Evolutionary conservation across 73 alveolate species (phyloP).

Genomic region (Stentor coeruleus): DNA sequence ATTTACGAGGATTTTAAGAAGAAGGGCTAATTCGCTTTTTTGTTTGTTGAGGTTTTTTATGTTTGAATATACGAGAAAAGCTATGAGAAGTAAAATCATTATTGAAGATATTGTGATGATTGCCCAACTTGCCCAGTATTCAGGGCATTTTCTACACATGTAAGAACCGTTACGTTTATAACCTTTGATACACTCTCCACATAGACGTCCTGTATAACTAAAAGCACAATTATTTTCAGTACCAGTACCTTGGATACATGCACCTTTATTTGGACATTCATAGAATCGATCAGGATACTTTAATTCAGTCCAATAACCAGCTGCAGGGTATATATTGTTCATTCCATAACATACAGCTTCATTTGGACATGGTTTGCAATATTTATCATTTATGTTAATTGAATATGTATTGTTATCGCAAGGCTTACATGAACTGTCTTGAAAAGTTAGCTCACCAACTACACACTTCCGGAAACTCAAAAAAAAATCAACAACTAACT

Average conservation of each 20-base stretch:
- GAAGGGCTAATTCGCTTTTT: neutral
- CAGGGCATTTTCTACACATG: conserved; percentile 12
- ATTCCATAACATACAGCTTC: neutral
- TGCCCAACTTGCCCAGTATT: neutral
- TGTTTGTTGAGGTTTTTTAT: neutral
- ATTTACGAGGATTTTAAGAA: neutral
- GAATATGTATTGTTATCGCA: conserved; percentile 19
- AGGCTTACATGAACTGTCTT: neutral
- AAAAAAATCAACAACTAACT: too few species aligned
- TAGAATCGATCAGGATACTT: neutral
- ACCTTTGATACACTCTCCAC: neutral
- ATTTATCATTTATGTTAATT: neutral
- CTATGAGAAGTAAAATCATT: neutral
- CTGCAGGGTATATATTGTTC: neutral
- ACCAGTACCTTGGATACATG: neutral
- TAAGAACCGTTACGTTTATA: neutral
- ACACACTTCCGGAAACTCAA: conserved; percentile 8
- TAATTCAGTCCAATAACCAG: neutral
- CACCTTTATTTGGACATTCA: neutral
- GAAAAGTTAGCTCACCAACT: neutral
- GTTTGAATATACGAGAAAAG: neutral
- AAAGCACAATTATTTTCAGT: neutral
- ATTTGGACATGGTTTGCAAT: conserved; percentile 1
- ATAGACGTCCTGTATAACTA: conserved; percentile 18
- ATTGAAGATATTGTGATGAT: neutral